Conservation (phyloP, 1,139 yeast species). For the Torulaspora globosa region DNA sequence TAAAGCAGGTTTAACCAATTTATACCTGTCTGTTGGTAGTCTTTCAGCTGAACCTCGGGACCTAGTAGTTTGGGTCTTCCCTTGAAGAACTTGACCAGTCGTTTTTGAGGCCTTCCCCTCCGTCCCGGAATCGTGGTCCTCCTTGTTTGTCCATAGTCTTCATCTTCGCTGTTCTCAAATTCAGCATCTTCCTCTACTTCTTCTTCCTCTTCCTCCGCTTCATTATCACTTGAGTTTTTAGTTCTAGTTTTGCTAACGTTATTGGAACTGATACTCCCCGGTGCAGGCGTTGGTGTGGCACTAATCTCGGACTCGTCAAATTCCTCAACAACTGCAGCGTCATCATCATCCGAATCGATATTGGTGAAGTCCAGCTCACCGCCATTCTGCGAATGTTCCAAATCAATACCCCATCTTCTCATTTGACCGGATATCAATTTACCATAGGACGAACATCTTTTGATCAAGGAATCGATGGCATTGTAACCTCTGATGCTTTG, state of each 20-base stretch:
- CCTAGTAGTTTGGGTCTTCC: slow-evolving; percentile 68
- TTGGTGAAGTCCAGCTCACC: slow-evolving; percentile 37
- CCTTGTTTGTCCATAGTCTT: slow-evolving; percentile 26
- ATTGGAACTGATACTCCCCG: slow-evolving; percentile 6
- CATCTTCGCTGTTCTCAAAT: slow-evolving; percentile 30
- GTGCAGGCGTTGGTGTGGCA: slow-evolving; percentile 21
- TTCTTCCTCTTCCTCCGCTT: slow-evolving; percentile 24
- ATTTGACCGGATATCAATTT: slow-evolving; percentile 65
- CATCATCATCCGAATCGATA: slow-evolving; percentile 35
- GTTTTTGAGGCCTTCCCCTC: slow-evolving; percentile 13
- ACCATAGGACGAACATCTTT: slow-evolving; percentile 78
- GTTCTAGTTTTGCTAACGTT: slow-evolving; percentile 4
- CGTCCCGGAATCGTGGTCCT: slow-evolving; percentile 12
- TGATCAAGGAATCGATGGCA: slow-evolving; percentile 87
- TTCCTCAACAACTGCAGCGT: slow-evolving; percentile 36
- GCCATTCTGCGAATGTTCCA: slow-evolving; percentile 52
- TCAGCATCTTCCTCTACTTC: slow-evolving; percentile 38
- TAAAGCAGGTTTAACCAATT: slow-evolving; percentile 88
- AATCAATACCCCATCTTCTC: slow-evolving; percentile 77
- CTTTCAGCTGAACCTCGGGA: slow-evolving; percentile 63
- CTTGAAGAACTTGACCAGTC: slow-evolving; percentile 51
- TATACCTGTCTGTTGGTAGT: slow-evolving; percentile 91
- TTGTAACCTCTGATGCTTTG: slow-evolving; percentile 78
- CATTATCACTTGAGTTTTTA: slow-evolving; percentile 12
- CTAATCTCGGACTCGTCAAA: slow-evolving; percentile 27